Conservation (phyloP, 2,329 filamentous ascomycete species). For the Neonectria neomacrospora region DNA sequence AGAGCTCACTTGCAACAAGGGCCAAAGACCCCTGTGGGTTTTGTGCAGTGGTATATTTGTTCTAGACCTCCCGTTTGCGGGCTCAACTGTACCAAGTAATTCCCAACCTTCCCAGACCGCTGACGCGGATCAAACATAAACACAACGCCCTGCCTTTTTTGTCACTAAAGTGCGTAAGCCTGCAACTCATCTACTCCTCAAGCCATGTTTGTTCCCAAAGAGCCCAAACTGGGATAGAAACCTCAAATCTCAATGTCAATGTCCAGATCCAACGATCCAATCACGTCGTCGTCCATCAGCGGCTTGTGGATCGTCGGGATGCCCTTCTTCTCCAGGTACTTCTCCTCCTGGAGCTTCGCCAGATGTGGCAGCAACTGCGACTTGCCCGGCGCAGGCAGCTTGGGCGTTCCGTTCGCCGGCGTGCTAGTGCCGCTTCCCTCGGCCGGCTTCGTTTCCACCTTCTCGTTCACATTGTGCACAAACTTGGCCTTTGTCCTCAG, state of each 20-base stretch:
- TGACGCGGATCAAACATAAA: conserved; percentile 15
- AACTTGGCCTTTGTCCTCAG: conserved; percentile 76
- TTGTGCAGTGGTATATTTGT: conserved; percentile 12
- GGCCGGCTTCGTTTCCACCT: conserved; percentile 58
- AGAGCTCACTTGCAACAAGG: not conserved
- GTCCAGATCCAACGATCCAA: conserved; percentile 87
- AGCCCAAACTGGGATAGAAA: not conserved
- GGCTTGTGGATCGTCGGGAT: conserved; percentile 79
- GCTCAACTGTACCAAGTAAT: conserved; percentile 11
- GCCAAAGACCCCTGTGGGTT: not conserved
- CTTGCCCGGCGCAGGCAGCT: conserved; percentile 55
- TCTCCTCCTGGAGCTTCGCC: conserved; percentile 64
- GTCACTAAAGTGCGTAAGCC: conserved; percentile 15
- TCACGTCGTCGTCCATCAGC: conserved; percentile 91
- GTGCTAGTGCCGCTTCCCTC: conserved; percentile 63
- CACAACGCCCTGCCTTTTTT: conserved; percentile 25
- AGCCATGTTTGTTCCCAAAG: not conserved
- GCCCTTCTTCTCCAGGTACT: conserved; percentile 67
- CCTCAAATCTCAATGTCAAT: conserved; percentile 87
- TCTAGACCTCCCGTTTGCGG: not conserved
- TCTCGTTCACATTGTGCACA: conserved; percentile 70
- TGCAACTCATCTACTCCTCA: conserved; percentile 7
- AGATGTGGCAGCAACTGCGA: conserved; percentile 61
- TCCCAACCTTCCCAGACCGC: conserved; percentile 13
- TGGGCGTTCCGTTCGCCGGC: conserved; percentile 65